phyloP scores from a whole-genome alignment of 768 basidiomycete genomes.

The Leccinellum luteum region DNA sequence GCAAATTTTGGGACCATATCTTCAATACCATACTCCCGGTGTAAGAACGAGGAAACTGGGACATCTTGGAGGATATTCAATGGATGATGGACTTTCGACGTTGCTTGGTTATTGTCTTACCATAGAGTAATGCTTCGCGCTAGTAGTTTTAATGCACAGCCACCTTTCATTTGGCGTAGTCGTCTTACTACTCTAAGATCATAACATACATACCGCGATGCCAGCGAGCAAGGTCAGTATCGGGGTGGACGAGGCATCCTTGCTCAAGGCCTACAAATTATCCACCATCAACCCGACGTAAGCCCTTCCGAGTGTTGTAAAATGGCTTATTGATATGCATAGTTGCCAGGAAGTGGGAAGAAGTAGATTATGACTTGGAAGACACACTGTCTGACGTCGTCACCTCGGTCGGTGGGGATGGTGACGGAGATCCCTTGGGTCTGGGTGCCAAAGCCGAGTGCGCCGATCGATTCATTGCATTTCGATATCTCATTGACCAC shows the following conservation, averaged over 20 bases:
- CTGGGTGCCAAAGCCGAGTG: slow-evolving; percentile 65
- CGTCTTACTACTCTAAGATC: background rate
- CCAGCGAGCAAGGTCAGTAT: slow-evolving; percentile 56
- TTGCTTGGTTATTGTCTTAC: slow-evolving; percentile 10
- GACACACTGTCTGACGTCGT: slow-evolving; percentile 71
- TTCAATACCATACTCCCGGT: slow-evolving; percentile 81
- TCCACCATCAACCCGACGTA: slow-evolving; percentile 76
- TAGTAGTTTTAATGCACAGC: slow-evolving; percentile 9
- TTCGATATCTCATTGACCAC: slow-evolving; percentile 1
- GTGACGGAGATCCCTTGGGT: slow-evolving; percentile 76
- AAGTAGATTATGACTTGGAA: slow-evolving; percentile 80
- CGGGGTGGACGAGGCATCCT: slow-evolving; percentile 72
- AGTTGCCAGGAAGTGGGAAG: slow-evolving; percentile 75
- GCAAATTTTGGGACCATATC: slow-evolving; percentile 92
- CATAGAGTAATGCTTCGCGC: slow-evolving; percentile 5
- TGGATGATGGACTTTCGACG: background rate
- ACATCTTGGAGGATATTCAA: background rate
- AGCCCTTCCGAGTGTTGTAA: slow-evolving; percentile 6
- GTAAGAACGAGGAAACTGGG: slow-evolving; percentile 28
- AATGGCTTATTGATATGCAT: slow-evolving; percentile 6
- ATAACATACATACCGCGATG: too few species aligned
- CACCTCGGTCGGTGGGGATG: slow-evolving; percentile 55
- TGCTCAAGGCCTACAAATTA: slow-evolving; percentile 88
- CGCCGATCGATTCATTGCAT: slow-evolving; percentile 18
- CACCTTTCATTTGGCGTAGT: slow-evolving; percentile 5